Conservation (phyloP, 495 filamentous ascomycete genomes). For the Lasiosphaeria miniovina region DNA sequence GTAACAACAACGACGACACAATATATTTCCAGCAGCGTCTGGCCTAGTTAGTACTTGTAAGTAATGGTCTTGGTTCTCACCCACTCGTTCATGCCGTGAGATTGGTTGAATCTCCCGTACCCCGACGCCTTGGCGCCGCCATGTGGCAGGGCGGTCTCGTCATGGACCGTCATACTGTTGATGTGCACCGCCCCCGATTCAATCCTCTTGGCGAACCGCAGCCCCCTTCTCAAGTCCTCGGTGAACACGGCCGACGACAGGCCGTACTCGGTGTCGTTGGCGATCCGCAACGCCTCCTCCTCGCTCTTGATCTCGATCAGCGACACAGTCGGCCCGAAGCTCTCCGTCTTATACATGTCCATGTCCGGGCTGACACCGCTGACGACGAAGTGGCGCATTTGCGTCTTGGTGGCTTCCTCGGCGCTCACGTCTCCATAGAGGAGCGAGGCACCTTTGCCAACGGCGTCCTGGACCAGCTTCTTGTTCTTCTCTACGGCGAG, state of each 20-base stretch:
- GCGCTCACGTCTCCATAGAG: conserved; percentile 54
- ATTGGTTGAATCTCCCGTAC: conserved; percentile 62
- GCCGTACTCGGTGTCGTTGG: conserved; percentile 81
- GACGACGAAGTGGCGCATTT: conserved; percentile 71
- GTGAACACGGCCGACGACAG: conserved; percentile 87
- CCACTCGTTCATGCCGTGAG: conserved; percentile 65
- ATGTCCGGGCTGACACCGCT: conserved; percentile 70
- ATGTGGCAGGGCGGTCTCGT: conserved; percentile 75
- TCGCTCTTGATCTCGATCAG: conserved; percentile 55
- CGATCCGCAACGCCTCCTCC: conserved; percentile 70
- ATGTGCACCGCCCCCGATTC: conserved; percentile 87
- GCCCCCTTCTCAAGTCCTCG: conserved; percentile 67
- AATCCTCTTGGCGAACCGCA: conserved; percentile 70
- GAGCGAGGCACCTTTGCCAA: conserved; percentile 65
- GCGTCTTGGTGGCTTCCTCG: conserved; percentile 47
- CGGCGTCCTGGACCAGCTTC: conserved; percentile 61
- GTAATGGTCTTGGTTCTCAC: conserved; percentile 82
- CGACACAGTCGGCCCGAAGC: conserved; percentile 75
- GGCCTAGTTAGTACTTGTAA: conserved; percentile 51
- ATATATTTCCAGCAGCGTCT: not conserved
- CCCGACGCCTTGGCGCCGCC: conserved; percentile 85
- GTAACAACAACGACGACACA: not conserved
- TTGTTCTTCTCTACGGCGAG: conserved; percentile 65
- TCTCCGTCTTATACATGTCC: conserved; percentile 79
- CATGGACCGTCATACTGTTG: conserved; percentile 81